Conservation (phyloP, 768 basidiomycete genomes). For the Kwoniella sp. region DNA sequence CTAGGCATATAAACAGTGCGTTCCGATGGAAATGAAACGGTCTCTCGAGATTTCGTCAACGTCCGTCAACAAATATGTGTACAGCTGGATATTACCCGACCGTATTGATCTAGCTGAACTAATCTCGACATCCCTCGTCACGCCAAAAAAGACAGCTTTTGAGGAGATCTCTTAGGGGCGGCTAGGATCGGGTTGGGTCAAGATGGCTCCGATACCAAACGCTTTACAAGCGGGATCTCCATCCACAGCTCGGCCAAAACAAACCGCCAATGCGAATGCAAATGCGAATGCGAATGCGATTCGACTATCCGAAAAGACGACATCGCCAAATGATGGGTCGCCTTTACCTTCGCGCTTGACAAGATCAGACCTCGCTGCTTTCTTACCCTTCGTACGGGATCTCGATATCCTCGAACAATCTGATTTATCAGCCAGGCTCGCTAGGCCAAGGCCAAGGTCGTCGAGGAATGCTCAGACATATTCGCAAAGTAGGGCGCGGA, state of each 20-base stretch:
- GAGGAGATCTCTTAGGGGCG: too few species aligned
- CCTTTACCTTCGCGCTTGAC: background rate
- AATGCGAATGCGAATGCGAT: background rate
- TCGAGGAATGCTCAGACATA: too few species aligned
- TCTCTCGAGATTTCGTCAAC: too few species aligned
- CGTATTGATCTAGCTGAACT: too few species aligned
- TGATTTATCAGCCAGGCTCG: background rate
- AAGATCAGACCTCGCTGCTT: background rate
- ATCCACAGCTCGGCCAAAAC: background rate
- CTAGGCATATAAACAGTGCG: too few species aligned
- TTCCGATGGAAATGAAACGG: too few species aligned
- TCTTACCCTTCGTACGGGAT: background rate
- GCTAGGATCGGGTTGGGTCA: background rate
- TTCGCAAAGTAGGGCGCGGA: too few species aligned
- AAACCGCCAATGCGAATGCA: background rate
- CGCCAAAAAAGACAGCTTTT: too few species aligned
- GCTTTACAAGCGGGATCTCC: background rate
- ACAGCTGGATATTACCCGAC: too few species aligned
- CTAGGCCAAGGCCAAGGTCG: background rate
- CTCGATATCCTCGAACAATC: background rate
- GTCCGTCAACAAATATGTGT: too few species aligned
- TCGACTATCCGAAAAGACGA: background rate
- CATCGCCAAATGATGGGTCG: background rate
- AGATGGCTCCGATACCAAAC: background rate
- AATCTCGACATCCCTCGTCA: too few species aligned